A percentile compares a stretch with the other conserved stretches of the same genome.
phyloP scores from a whole-genome alignment of 139 green algal genomes.

The Tetradesmus obliquus region DNA sequence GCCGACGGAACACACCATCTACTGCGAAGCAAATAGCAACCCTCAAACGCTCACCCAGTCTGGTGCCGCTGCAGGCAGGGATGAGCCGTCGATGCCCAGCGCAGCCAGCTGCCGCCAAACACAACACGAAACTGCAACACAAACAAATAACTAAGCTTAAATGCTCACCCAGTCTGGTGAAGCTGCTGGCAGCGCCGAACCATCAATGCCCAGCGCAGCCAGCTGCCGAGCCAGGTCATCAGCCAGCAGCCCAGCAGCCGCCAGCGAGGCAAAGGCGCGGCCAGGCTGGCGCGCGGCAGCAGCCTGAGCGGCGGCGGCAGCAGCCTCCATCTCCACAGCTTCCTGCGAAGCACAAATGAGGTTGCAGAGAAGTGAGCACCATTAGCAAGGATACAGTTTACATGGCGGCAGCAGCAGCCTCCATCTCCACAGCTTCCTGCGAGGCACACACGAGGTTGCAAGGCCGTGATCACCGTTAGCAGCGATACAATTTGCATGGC shows the following conservation, averaged over 20 bases:
- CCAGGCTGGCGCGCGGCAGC: conserved; percentile 28
- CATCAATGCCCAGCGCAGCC: background rate
- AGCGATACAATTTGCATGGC: too few relatives aligned
- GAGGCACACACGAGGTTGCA: background rate
- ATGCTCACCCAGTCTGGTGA: background rate
- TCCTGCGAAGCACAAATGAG: background rate
- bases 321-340: conserved; percentile 3
- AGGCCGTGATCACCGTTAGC: background rate
- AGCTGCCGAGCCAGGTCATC: conserved; percentile 43
- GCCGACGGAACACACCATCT: too few relatives aligned
- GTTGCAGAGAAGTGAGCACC: background rate
- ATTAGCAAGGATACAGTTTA: too few relatives aligned
- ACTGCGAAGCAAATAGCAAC: too few relatives aligned
- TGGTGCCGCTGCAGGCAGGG: too few relatives aligned
- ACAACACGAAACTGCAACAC: background rate
- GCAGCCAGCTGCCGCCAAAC: background rate
- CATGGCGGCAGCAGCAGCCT: conserved; percentile 7
- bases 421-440: conserved; percentile 9
- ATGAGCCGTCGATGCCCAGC: too few relatives aligned
- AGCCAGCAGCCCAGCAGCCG: background rate
- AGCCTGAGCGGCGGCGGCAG: conserved; percentile 27
- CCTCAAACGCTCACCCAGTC: too few relatives aligned
- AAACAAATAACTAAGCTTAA: background rate
- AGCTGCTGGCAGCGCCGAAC: too few relatives aligned
- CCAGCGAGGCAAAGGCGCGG: background rate